These are phyloP conservation scores for Mycena latifolia DNA, from an alignment of 768 basidiomycete species.

Conservation along the genomic window DNA sequence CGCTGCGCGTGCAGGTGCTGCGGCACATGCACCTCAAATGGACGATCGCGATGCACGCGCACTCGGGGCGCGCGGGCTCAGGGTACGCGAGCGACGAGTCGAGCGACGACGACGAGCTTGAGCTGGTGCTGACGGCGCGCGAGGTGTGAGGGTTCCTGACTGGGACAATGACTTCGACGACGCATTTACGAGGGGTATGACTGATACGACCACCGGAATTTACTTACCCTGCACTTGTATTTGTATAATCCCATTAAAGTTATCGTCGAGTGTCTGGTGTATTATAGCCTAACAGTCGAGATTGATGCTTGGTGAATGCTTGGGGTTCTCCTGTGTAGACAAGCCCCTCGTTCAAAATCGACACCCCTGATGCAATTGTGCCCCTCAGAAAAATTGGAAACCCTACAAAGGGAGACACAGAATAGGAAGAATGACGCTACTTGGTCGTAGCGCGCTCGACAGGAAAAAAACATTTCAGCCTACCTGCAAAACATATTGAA, in stretches of 20 bases:
- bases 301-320: no score
- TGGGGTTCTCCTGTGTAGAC: no score
- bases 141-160: neutral
- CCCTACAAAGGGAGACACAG: no score
- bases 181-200: neutral
- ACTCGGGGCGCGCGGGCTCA: constrained; percentile 4
- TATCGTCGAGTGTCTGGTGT: no score
- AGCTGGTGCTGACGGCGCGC: constrained; percentile 13
- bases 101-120: constrained; percentile 30
- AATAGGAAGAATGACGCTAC: no score
- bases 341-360: no score
- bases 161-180: neutral
- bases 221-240: neutral
- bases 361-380: no score
- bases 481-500: no score
- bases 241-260: neutral
- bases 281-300: no score
- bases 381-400: no score
- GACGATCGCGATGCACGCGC: constrained; percentile 24
- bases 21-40: constrained; percentile 36
- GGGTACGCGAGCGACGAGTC: constrained; percentile 27
- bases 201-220: neutral
- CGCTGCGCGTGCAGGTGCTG: constrained; percentile 34
- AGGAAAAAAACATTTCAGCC: no score
- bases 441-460: no score